Conservation (phyloP, 257 asterid species). For the Petunia axillaris region DNA sequence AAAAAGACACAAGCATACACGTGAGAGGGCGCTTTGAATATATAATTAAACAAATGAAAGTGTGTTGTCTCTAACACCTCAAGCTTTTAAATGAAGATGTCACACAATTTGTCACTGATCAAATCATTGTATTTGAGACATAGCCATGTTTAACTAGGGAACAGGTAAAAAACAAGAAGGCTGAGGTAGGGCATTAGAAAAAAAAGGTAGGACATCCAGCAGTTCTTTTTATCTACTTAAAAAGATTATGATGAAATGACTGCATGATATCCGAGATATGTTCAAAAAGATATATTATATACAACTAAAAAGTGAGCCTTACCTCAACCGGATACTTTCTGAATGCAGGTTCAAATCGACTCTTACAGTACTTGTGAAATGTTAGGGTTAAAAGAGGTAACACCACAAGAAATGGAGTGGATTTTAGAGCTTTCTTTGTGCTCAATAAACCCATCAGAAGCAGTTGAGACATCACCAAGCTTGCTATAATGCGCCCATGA, state of each 20-base stretch:
- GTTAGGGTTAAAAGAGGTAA: slow-evolving; percentile 76
- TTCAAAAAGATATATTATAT: neutral
- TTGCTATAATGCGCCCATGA: slow-evolving; percentile 84
- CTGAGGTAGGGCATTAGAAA: neutral
- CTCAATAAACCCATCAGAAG: slow-evolving; percentile 83
- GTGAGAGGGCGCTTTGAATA: no score
- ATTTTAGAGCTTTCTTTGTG: slow-evolving; percentile 82
- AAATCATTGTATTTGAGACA: neutral
- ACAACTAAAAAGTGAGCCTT: slow-evolving; percentile 18
- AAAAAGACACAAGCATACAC: neutral
- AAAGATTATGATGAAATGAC: neutral
- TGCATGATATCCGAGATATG: neutral
- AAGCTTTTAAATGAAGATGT: neutral
- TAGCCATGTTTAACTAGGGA: neutral
- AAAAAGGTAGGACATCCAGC: neutral
- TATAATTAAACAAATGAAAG: neutral
- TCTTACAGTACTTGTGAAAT: slow-evolving; percentile 90
- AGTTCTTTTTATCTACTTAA: no score
- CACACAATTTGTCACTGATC: neutral
- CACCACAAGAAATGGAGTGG: slow-evolving; percentile 82
- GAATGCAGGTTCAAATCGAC: slow-evolving; percentile 94
- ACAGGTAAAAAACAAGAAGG: neutral
- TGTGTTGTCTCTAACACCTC: neutral
- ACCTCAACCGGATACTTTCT: slow-evolving; percentile 94
- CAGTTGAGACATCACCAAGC: slow-evolving; percentile 86